Conservation (phyloP, 1,139 yeast species). For the Zygosaccharomyces pseudobailii region DNA sequence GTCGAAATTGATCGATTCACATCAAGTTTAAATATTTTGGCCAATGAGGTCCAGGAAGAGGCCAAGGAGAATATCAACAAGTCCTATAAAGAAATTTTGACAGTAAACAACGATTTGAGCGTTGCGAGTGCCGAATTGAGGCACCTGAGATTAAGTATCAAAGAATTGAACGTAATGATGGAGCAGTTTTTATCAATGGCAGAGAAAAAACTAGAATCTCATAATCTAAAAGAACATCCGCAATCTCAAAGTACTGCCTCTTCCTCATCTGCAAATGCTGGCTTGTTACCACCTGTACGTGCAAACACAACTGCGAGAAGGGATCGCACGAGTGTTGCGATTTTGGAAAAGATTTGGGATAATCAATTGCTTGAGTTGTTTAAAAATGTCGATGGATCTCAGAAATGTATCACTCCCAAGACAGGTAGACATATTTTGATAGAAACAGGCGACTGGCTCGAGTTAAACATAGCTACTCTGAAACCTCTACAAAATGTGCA, state of each 20-base stretch:
- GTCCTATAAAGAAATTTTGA: slow-evolving; percentile 68
- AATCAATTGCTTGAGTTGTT: slow-evolving; percentile 66
- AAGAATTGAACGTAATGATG: slow-evolving; percentile 58
- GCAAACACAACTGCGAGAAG: slow-evolving; percentile 31
- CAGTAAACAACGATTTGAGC: slow-evolving; percentile 60
- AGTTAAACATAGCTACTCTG: slow-evolving; percentile 82
- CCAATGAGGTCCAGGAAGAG: slow-evolving; percentile 53
- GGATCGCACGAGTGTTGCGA: slow-evolving; percentile 66
- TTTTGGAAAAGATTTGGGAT: slow-evolving; percentile 79
- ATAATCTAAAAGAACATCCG: slow-evolving; percentile 25
- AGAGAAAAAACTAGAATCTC: slow-evolving; percentile 49
- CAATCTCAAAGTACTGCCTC: slow-evolving; percentile 13
- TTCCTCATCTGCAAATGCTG: slow-evolving; percentile 8
- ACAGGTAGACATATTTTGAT: slow-evolving; percentile 81
- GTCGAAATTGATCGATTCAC: slow-evolving; percentile 70
- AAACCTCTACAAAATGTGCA: slow-evolving; percentile 75
- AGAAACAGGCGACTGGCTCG: slow-evolving; percentile 84
- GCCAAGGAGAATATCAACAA: slow-evolving; percentile 62
- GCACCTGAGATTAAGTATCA: slow-evolving; percentile 54
- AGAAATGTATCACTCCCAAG: slow-evolving; percentile 66
- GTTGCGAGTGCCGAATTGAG: slow-evolving; percentile 62
- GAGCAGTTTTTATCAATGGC: slow-evolving; percentile 70
- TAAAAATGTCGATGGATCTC: slow-evolving; percentile 87
- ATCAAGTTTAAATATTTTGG: slow-evolving; percentile 50
- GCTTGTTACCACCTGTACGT: slow-evolving; percentile 26